phyloP scores from a whole-genome alignment of 2,329 filamentous ascomycete genomes.

The Emydomyces testavorans region DNA sequence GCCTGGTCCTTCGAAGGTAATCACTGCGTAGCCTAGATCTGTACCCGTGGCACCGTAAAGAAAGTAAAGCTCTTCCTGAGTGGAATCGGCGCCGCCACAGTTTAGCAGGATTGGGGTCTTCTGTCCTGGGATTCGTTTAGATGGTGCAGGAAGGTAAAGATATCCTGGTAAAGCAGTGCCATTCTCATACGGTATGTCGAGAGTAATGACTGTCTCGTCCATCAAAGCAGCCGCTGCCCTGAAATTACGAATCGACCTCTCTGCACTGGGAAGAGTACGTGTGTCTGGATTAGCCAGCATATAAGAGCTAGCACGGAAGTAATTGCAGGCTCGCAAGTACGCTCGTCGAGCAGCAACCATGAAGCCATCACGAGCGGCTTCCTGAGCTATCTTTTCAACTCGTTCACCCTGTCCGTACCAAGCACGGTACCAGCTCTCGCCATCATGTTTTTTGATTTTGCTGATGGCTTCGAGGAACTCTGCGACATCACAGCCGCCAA shows the following conservation, averaged over 20 bases:
- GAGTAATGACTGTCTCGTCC: constrained; percentile 21
- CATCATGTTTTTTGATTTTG: constrained; percentile 31
- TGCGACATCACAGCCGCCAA: constrained; percentile 31
- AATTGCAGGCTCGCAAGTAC: constrained; percentile 35
- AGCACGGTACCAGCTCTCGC: constrained; percentile 32
- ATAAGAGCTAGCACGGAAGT: constrained; percentile 30
- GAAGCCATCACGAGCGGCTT: constrained; percentile 25
- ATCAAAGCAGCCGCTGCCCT: constrained; percentile 22
- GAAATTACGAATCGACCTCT: constrained; percentile 21
- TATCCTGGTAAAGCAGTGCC: constrained; percentile 27
- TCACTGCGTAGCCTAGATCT: constrained; percentile 33
- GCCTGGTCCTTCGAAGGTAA: constrained; percentile 40
- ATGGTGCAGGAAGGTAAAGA: constrained; percentile 27
- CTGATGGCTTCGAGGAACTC: constrained; percentile 33
- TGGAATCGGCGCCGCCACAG: constrained; percentile 29
- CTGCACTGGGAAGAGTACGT: constrained; percentile 22
- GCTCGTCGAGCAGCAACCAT: constrained; percentile 25
- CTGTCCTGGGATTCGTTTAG: constrained; percentile 16
- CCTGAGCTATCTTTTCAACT: constrained; percentile 28
- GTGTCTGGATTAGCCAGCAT: constrained; percentile 23
- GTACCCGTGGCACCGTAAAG: constrained; percentile 20
- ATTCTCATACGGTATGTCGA: constrained; percentile 34
- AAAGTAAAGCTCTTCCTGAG: constrained; percentile 35
- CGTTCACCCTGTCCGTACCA: constrained; percentile 26
- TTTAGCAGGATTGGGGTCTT: constrained; percentile 31